Base-by-base conservation (phyloP, 768 basidiomycete species). In the Termitomyces sp. region DNA sequence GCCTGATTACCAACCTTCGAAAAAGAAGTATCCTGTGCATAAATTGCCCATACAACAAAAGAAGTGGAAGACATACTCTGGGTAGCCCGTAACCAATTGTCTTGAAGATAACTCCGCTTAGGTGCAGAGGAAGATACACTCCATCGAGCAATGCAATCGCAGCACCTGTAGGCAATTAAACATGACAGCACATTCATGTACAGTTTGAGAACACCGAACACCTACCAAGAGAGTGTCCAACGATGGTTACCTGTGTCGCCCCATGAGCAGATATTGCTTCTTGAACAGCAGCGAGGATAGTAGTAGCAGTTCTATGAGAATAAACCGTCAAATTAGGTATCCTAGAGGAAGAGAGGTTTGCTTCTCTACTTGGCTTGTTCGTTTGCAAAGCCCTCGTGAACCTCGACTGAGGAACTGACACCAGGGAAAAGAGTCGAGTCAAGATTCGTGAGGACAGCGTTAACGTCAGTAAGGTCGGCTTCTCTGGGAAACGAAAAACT, bases 71-170 rank as follows among this genome's bases (percentile, higher is more conserved):
- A 62, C 72, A 34, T 65, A 77, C 79, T 37, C 79, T 68, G 26
- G 79, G 78, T 66, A 78, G 65, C 6, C 78, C 80, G 54, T 79
- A 82, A 9, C 68, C 69, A 51, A 79, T 66, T 13, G 68, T 68
- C 39, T 55, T 70, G 64, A 77, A 73, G 10, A 68, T 69, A 12
- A 73, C 67, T 2, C 72, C 71, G 46, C 75, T 70, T 37, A 86
- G 68, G 63, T 83, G 79, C 26, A 82, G 68, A 9, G 79, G 79
- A 22, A 88, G 74, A 62, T 79, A 85, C 39, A 87, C 73, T 12
- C 79, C 71, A 55, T 86, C 83, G 16, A 88, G 72, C 14, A 87
- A 72, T 5, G 82, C 71, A 51, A 86, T 68, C 1, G 83, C 84
- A 34, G 76, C 84, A 47, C 84, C 82, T 72, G 9, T 22, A 2